Base-by-base conservation (phyloP, 805 yeast genomes). In the Metschnikowia cerradonensis region DNA sequence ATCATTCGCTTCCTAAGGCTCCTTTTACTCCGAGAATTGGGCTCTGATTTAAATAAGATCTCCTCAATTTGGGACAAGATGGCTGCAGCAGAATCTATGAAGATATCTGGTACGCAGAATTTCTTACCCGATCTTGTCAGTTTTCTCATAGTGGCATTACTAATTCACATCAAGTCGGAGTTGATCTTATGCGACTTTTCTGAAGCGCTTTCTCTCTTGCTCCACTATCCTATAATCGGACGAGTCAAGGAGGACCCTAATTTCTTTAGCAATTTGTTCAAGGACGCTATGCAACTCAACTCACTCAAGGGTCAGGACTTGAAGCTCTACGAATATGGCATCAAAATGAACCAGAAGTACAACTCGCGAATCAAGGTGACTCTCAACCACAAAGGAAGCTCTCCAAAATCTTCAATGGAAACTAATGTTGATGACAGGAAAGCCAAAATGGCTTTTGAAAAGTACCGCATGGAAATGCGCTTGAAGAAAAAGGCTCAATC, bases 51-150 rank as follows among this genome's bases (percentile, higher is more conserved):
- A 45, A 64, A 64, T 22, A 58, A 63, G 17, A 62, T 74, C 0
- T 63, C 73, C 20, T 57, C 65, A 23, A 58, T 77, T 19, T 80
- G 84, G 84, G 84, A 80, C 59, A 76, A 76, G 50, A 55, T 80
- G 20, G 70, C 77, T 13, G 65, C 68, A 3, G 56, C 60, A 20
- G 58, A 55, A 19, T 49, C 55, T 32, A 35, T 36, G 40, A 34
- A 23, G 17, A 26, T 15, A 10, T 22, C 47, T 2, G 39, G 40
- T 11, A 19, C 50, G 15, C 44, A 36, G 10, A 52, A 52, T 10
- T 41, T 35, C 26, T 57, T 74, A 3, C 69, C 76, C 2, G 70
- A 67, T 17, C 49, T 80, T 22, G 43, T 80, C 17, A 73, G 72
- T 3, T 76, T 68, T 48, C 59, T 77, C 45, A 67, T 76, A 8